Conservation (phyloP, 257 asterid genomes). For the Handroanthus guayacan region DNA sequence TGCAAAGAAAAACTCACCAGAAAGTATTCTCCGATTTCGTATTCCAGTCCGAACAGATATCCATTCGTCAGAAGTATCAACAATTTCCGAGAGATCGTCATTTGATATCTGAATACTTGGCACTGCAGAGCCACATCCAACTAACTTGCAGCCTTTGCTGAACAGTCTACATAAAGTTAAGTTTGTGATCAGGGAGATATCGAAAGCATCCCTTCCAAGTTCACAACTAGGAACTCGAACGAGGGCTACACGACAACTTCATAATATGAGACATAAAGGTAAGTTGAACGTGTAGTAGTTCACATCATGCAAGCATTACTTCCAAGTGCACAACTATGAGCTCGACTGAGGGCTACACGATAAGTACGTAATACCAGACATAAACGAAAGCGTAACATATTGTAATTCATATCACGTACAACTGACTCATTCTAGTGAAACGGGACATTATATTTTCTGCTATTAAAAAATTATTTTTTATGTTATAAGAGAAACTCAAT, state of each 20-base stretch:
- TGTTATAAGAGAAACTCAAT: not conserved
- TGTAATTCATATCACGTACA: too few relatives aligned
- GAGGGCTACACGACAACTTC: not conserved
- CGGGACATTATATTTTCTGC: too few relatives aligned
- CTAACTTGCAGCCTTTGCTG: slow-evolving; percentile 78
- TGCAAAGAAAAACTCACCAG: slow-evolving; percentile 55
- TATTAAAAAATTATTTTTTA: too few relatives aligned
- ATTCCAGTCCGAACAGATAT: slow-evolving; percentile 85
- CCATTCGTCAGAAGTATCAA: slow-evolving; percentile 90
- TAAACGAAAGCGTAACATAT: too few relatives aligned
- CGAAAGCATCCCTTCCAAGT: not conserved
- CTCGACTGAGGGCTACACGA: too few relatives aligned
- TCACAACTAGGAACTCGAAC: not conserved
- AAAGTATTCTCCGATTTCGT: slow-evolving; percentile 77
- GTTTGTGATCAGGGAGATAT: slow-evolving; percentile 6
- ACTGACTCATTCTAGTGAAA: too few relatives aligned
- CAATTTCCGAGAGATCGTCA: slow-evolving; percentile 71
- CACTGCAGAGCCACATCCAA: slow-evolving; percentile 88
- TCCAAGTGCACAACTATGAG: too few relatives aligned
- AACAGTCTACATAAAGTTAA: slow-evolving; percentile 47
- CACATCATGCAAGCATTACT: too few relatives aligned
- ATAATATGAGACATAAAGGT: not conserved
- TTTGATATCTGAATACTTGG: slow-evolving; percentile 77
- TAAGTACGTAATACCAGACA: too few relatives aligned
- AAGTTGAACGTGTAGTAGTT: too few relatives aligned